A percentile compares a stretch with the other conserved stretches of the same genome.
These are phyloP conservation scores for Striga asiatica DNA, from an alignment of 257 asterid genomes.

Conservation along the genomic window DNA sequence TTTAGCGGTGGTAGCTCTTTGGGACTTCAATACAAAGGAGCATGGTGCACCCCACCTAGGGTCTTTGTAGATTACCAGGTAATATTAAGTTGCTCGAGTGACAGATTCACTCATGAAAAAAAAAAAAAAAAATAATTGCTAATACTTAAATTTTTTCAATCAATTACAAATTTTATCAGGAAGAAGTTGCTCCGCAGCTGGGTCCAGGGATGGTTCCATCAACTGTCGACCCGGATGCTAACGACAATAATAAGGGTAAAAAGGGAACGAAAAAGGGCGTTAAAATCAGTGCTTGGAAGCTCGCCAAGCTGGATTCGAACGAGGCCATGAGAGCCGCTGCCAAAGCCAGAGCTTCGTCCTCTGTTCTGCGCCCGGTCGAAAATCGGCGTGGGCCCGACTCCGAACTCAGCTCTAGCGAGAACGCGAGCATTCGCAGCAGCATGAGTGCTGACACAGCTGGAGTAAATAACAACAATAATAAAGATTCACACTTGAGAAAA, in stretches of 20 bases:
- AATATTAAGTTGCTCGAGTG: too few relatives aligned
- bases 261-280: slow-evolving; percentile 62
- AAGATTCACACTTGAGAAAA: slow-evolving; percentile 38
- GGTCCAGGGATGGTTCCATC: slow-evolving; percentile 96
- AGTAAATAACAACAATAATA: slow-evolving; percentile 38
- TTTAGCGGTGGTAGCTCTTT: slow-evolving; percentile 94
- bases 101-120: too few relatives aligned
- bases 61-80: slow-evolving; percentile 98
- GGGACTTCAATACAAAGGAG: slow-evolving; percentile 97
- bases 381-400: slow-evolving; percentile 51
- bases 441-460: slow-evolving; percentile 75
- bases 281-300: slow-evolving; percentile 93
- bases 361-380: slow-evolving; percentile 84
- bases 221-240: slow-evolving; percentile 90
- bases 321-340: slow-evolving; percentile 97
- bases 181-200: slow-evolving; percentile 98
- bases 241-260: slow-evolving; percentile 29
- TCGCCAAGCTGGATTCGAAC: slow-evolving; percentile 78
- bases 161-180: slow-evolving; percentile 33
- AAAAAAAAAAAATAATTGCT: too few relatives aligned
- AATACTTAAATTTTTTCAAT: background rate
- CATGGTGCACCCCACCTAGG: slow-evolving; percentile 99
- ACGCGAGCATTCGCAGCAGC: slow-evolving; percentile 70
- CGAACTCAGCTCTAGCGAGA: slow-evolving; percentile 85
- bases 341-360: slow-evolving; percentile 93